Percentiles rank a stretch among this genome's conserved stretches.
Conservation (phyloP, 495 filamentous ascomycete species). For the Tetracladium marchalianum region DNA sequence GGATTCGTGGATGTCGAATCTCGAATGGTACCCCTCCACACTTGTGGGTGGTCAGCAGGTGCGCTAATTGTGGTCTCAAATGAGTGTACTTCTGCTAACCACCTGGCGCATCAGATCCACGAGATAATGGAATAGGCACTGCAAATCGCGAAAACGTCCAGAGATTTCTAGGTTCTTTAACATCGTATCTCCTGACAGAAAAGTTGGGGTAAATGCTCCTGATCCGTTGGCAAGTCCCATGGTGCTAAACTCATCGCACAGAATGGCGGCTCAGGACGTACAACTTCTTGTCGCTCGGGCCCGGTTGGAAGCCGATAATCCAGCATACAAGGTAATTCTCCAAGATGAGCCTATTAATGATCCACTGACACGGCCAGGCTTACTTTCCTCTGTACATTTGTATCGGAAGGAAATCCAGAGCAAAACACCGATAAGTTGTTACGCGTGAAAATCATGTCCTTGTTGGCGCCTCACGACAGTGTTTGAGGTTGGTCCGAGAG, state of each 20-base stretch:
- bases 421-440: too few species aligned
- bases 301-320: slow-evolving; percentile 54
- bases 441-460: not conserved
- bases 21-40: slow-evolving; percentile 59
- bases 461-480: too few species aligned
- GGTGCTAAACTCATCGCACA: not conserved
- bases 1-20: slow-evolving; percentile 66
- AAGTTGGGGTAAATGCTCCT: slow-evolving; percentile 21
- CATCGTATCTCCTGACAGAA: slow-evolving; percentile 47
- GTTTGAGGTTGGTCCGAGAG: too few species aligned
- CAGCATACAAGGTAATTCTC: slow-evolving; percentile 45
- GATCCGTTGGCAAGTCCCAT: not conserved
- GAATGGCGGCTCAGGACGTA: slow-evolving; percentile 56
- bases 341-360: slow-evolving; percentile 2
- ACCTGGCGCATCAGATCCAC: slow-evolving; percentile 36
- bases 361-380: slow-evolving; percentile 27
- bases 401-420: slow-evolving; percentile 41
- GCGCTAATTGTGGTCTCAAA: slow-evolving; percentile 16
- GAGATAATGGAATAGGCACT: slow-evolving; percentile 51
- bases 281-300: slow-evolving; percentile 56
- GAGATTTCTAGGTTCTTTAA: slow-evolving; percentile 49
- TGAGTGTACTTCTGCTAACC: not conserved
- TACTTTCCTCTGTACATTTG: slow-evolving; percentile 70
- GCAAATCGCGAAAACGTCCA: slow-evolving; percentile 52
- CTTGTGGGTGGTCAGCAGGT: slow-evolving; percentile 70